A percentile compares a stretch with the other conserved stretches of the same genome.
Evolutionary conservation across 768 basidiomycete genomes (phyloP).

Genomic region (Trametes punicea): DNA sequence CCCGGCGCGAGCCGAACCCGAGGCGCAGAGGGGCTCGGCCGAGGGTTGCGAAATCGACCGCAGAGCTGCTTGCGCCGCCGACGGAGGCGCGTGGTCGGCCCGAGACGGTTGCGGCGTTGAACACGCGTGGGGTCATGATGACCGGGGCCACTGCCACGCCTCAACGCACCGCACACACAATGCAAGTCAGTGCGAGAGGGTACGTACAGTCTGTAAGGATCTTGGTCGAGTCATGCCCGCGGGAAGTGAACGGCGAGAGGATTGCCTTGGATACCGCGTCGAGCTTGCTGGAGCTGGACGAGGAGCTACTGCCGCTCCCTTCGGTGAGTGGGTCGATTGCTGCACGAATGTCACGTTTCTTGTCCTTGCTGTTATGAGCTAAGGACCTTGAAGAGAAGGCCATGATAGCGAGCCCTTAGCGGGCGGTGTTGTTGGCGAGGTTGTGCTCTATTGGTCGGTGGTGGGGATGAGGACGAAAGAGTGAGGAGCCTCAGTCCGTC

Average conservation of each 20-base stretch:
- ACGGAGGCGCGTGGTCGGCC: conserved; percentile 40
- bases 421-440: conserved; percentile 3
- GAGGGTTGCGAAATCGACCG: conserved; percentile 71
- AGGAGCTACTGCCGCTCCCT: conserved; percentile 17
- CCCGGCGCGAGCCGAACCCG: conserved; percentile 57
- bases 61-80: conserved; percentile 37
- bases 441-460: not conserved
- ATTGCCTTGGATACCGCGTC: conserved; percentile 67
- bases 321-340: conserved; percentile 36
- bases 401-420: conserved; percentile 19
- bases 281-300: conserved; percentile 38
- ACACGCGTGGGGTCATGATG: conserved; percentile 87
- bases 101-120: conserved; percentile 67
- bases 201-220: conserved; percentile 74
- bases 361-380: conserved; percentile 22
- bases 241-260: conserved; percentile 60
- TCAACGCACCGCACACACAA: conserved; percentile 1
- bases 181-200: not conserved
- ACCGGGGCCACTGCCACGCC: conserved; percentile 67
- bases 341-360: conserved; percentile 39
- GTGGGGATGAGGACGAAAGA: not conserved
- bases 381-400: conserved; percentile 24
- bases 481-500: conserved; percentile 3
- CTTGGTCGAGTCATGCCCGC: conserved; percentile 64
- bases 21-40: conserved; percentile 76